Evolutionary conservation across 257 asterid species (phyloP).

Genomic region (Prunella vulgaris): DNA sequence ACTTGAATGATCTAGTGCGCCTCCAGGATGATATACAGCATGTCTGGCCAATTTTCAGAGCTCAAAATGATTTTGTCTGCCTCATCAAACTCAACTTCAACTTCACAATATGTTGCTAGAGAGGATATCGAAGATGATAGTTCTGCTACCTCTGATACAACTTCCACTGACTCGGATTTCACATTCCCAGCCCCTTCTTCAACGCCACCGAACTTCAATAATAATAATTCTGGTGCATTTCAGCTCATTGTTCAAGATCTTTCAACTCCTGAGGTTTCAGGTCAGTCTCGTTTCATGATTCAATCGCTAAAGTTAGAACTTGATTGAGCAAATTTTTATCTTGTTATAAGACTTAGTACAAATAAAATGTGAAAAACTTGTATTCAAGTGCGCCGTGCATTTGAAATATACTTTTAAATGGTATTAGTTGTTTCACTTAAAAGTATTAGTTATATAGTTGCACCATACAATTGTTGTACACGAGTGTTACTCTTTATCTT

Average conservation of each 20-base stretch:
- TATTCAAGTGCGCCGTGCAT: too few relatives aligned
- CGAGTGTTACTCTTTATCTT: conserved; percentile 15
- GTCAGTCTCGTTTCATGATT: conserved; percentile 59
- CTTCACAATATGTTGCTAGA: conserved; percentile 50
- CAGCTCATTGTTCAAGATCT: conserved; percentile 96
- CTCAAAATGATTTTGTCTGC: conserved; percentile 84
- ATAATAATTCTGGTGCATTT: conserved; percentile 67
- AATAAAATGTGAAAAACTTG: too few relatives aligned
- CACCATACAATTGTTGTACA: too few relatives aligned
- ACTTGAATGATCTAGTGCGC: conserved; percentile 68
- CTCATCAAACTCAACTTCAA: conserved; percentile 63
- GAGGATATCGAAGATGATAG: conserved; percentile 55
- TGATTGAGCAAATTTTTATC: conserved; percentile 27
- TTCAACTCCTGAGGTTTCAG: conserved; percentile 81
- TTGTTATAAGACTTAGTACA: conserved; percentile 14
- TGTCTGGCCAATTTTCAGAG: conserved; percentile 97
- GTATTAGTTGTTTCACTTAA: too few relatives aligned
- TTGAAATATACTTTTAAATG: too few relatives aligned
- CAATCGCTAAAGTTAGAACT: conserved; percentile 28
- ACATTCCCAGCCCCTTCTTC: conserved; percentile 65
- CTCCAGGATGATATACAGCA: conserved; percentile 99
- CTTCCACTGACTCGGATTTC: conserved; percentile 83
- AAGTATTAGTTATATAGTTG: too few relatives aligned
- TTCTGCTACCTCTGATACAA: conserved; percentile 69
- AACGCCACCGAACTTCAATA: conserved; percentile 51